Evolutionary conservation across 192 early-diverging fungal species (phyloP).

Genomic region (Helicostylum pulchrum): DNA sequence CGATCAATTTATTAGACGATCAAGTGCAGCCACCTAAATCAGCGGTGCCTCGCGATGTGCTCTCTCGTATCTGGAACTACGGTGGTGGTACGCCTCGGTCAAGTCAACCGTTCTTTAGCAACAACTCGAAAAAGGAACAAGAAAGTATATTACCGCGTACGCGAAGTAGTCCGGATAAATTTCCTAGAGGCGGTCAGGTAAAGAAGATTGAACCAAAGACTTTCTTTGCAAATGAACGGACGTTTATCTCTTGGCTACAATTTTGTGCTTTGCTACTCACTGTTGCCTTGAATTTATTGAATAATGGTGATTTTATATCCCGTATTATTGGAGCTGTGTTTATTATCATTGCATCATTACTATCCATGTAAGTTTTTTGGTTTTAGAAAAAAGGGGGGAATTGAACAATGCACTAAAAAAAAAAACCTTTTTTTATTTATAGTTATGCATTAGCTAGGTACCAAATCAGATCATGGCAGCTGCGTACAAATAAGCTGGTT

Average conservation of each 20-base stretch:
- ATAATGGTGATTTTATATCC: conserved; percentile 60
- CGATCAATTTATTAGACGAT: background rate
- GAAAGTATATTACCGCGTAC: background rate
- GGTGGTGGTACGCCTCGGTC: no score
- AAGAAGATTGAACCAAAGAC: conserved; percentile 80
- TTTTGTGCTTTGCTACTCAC: conserved; percentile 71
- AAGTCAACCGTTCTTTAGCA: background rate
- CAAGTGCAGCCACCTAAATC: background rate
- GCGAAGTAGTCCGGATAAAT: no score
- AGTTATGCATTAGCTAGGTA: conserved; percentile 33
- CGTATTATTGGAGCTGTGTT: conserved; percentile 66
- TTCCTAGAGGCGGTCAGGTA: conserved; percentile 12
- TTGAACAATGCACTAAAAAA: no score
- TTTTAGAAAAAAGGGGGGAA: background rate
- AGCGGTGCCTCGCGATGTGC: background rate
- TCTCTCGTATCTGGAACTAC: background rate
- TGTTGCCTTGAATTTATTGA: conserved; percentile 73
- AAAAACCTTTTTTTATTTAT: conserved; percentile 7
- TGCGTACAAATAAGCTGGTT: conserved; percentile 16
- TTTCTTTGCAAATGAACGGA: conserved; percentile 86
- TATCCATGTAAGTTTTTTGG: conserved; percentile 60
- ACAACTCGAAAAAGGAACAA: background rate
- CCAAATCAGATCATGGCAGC: conserved; percentile 30
- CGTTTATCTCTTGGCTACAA: conserved; percentile 82
- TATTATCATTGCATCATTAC: conserved; percentile 66